phyloP scores from a whole-genome alignment of 371 early-diverging fungal genomes.

The Mucor piriformis region DNA sequence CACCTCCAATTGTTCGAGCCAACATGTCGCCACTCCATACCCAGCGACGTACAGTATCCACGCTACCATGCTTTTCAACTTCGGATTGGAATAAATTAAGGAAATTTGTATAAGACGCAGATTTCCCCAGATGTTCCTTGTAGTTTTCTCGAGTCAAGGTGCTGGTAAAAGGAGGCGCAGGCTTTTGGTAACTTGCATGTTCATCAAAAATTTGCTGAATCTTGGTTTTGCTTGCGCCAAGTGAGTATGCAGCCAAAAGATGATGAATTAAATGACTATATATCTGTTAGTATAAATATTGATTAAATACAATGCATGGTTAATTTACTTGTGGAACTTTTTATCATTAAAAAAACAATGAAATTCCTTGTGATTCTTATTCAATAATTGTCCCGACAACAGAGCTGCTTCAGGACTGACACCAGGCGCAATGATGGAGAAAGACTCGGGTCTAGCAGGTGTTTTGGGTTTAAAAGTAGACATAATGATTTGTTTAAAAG shows the following conservation, averaged over 20 bases:
- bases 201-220: slow-evolving; percentile 54
- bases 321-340: slow-evolving; percentile 48
- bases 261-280: slow-evolving; percentile 58
- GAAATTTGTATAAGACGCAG: slow-evolving; percentile 49
- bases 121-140: slow-evolving; percentile 42
- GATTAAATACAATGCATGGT: no score
- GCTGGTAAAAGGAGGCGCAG: slow-evolving; percentile 29
- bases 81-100: slow-evolving; percentile 51
- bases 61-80: slow-evolving; percentile 45
- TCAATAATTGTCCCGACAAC: slow-evolving; percentile 37
- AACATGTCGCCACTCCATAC: slow-evolving; percentile 50
- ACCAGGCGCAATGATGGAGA: slow-evolving; percentile 42
- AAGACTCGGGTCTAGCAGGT: slow-evolving; percentile 17
- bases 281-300: no score
- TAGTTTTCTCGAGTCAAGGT: slow-evolving; percentile 45
- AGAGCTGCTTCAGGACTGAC: slow-evolving; percentile 32
- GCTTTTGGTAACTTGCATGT: slow-evolving; percentile 43
- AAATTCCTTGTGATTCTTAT: slow-evolving; percentile 38
- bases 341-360: slow-evolving; percentile 49
- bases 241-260: slow-evolving; percentile 55
- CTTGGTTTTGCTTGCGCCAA: slow-evolving; percentile 55
- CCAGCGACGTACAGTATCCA: slow-evolving; percentile 52
- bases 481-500: no score
- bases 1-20: slow-evolving; percentile 50
- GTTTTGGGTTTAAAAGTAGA: slow-evolving; percentile 14